These are phyloP conservation scores for Chaetomium strumarium DNA, from an alignment of 2,329 filamentous ascomycete genomes.

Conservation along the genomic window DNA sequence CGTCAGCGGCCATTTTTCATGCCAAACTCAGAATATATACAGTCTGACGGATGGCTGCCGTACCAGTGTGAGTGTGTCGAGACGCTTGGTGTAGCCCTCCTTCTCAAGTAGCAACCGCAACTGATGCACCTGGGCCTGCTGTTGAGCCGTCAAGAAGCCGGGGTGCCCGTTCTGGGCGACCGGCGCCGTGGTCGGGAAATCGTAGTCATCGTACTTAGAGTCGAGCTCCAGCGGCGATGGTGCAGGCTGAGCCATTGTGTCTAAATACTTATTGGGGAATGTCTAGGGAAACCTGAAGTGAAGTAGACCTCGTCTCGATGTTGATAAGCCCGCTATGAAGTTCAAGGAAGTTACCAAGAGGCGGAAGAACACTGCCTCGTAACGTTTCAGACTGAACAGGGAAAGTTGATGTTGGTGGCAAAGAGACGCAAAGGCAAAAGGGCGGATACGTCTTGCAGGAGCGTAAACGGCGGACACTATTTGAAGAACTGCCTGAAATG, in stretches of 20 bases:
- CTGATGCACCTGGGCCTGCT: slow-evolving; percentile 86
- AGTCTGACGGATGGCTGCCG: slow-evolving; percentile 23
- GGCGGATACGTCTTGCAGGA: background rate
- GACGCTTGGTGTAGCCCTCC: slow-evolving; percentile 71
- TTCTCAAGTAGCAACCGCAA: slow-evolving; percentile 79
- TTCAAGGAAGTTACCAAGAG: background rate
- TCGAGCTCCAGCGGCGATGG: slow-evolving; percentile 52
- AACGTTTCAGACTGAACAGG: background rate
- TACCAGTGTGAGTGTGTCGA: slow-evolving; percentile 91
- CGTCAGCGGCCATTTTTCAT: slow-evolving; percentile 8
- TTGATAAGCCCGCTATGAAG: slow-evolving; percentile 1
- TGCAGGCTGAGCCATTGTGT: slow-evolving; percentile 17
- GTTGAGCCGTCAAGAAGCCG: slow-evolving; percentile 76
- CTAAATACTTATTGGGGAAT: background rate
- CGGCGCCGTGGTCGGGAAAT: slow-evolving; percentile 76
- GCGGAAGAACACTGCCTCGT: background rate
- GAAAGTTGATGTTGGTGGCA: slow-evolving; percentile 1
- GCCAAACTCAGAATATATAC: background rate
- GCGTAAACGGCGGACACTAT: background rate
- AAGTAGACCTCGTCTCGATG: background rate
- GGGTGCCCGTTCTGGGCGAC: slow-evolving; percentile 70
- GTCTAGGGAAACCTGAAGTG: background rate
- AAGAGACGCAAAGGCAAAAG: background rate
- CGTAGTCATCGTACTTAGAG: slow-evolving; percentile 93
- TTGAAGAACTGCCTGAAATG: slow-evolving; percentile 17